phyloP scores from a whole-genome alignment of 768 basidiomycete species.

The Cyclocybe aegerita region DNA sequence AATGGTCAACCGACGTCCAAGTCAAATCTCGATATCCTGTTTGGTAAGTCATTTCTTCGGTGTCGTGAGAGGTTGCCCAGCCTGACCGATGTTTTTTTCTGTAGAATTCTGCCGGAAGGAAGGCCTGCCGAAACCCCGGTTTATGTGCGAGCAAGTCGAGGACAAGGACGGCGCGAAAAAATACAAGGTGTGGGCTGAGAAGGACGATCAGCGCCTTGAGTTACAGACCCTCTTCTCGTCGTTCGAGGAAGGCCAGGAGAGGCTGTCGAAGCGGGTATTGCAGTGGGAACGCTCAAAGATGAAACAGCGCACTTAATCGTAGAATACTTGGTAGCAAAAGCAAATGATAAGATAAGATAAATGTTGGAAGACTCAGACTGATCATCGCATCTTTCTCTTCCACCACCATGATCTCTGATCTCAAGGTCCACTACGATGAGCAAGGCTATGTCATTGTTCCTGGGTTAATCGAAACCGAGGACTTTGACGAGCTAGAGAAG shows the following conservation, averaged over 20 bases:
- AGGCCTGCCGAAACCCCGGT: constrained; percentile 27
- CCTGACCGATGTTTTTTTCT: neutral
- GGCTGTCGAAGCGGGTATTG: constrained; percentile 43
- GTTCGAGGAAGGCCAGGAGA: constrained; percentile 38
- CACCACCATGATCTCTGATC: constrained; percentile 16
- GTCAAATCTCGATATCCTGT: constrained; percentile 17
- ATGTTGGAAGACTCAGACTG: too few relatives aligned
- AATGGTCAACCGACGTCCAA: constrained; percentile 1
- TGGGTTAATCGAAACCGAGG: constrained; percentile 44
- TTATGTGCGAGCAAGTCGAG: constrained; percentile 27
- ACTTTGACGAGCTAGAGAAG: constrained; percentile 37
- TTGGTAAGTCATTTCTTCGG: constrained; percentile 8
- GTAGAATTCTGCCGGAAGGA: constrained; percentile 21
- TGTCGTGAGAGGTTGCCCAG: neutral
- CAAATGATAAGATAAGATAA: neutral
- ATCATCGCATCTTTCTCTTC: neutral
- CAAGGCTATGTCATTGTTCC: constrained; percentile 69
- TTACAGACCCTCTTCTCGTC: constrained; percentile 38
- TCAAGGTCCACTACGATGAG: constrained; percentile 54
- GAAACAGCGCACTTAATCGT: neutral
- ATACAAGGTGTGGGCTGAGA: constrained; percentile 47
- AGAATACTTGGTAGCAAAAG: neutral
- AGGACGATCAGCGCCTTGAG: constrained; percentile 42
- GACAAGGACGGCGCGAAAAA: constrained; percentile 23
- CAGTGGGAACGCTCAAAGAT: constrained; percentile 26